Evolutionary conservation across 768 basidiomycete species (phyloP).

Genomic region (Exsudoporus frostii): DNA sequence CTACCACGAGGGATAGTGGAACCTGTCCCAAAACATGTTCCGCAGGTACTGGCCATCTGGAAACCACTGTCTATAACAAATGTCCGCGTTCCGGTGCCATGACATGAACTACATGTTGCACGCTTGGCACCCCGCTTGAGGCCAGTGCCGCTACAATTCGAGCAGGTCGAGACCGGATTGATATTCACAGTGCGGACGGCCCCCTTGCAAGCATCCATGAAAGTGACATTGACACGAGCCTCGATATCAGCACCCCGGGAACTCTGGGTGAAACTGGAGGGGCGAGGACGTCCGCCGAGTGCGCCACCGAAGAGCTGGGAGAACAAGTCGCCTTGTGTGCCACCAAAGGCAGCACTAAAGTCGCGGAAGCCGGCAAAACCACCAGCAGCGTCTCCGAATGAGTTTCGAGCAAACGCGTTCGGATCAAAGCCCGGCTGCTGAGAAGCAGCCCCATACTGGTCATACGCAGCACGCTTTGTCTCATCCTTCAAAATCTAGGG

Average conservation of each 20-base stretch:
- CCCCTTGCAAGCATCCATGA: conserved; percentile 96
- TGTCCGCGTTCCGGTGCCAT: conserved; percentile 83
- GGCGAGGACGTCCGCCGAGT: conserved; percentile 48
- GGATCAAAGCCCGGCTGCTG: conserved; percentile 95
- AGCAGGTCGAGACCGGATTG: conserved; percentile 80
- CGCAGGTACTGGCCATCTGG: conserved; percentile 94
- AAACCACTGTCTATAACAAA: conserved; percentile 92
- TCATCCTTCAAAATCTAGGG: conserved; percentile 88
- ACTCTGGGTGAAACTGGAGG: conserved; percentile 41
- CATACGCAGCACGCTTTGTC: conserved; percentile 86
- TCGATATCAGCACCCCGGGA: conserved; percentile 81
- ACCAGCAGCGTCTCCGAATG: conserved; percentile 47
- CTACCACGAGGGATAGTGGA: conserved; percentile 72
- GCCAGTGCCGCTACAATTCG: conserved; percentile 81
- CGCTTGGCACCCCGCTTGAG: conserved; percentile 84
- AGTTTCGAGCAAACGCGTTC: conserved; percentile 64
- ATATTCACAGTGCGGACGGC: conserved; percentile 70
- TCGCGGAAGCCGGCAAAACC: conserved; percentile 75
- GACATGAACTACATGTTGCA: conserved; percentile 73
- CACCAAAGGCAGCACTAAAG: conserved; percentile 60
- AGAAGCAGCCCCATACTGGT: conserved; percentile 89
- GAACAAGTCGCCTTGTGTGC: conserved; percentile 66
- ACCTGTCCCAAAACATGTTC: conserved; percentile 77
- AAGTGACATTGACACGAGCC: conserved; percentile 67
- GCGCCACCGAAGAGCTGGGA: conserved; percentile 77